phyloP scores from a whole-genome alignment of 2,329 filamentous ascomycete species.

The Exophiala phaeomuriformis region DNA sequence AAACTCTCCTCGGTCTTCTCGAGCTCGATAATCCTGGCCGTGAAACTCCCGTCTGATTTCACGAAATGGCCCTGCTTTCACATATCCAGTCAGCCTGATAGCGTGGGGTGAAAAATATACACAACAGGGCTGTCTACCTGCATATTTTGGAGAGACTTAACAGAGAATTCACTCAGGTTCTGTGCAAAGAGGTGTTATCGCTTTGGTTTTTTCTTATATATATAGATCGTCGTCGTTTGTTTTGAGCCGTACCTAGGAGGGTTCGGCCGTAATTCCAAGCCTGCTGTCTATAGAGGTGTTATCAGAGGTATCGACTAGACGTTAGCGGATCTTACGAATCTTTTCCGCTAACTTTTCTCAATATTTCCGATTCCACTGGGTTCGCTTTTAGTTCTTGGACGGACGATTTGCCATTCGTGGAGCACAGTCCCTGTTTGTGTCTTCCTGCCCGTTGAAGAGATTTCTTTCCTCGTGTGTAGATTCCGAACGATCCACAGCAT shows the following conservation, averaged over 20 bases:
- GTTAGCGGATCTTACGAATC: conserved; percentile 5
- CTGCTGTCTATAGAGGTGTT: conserved; percentile 7
- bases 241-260: conserved; percentile 8
- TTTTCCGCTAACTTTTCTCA: conserved; percentile 10
- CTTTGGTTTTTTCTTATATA: conserved; percentile 10
- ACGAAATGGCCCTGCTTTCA: conserved; percentile 10
- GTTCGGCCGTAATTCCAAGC: conserved; percentile 8
- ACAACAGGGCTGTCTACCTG: conserved; percentile 7
- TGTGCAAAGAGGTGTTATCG: conserved; percentile 8
- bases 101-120: conserved; percentile 5
- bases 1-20: conserved; percentile 11
- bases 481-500: conserved; percentile 7
- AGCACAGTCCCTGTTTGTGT: conserved; percentile 4
- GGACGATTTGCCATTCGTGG: conserved; percentile 8
- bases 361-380: conserved; percentile 9
- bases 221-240: conserved; percentile 8
- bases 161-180: conserved; percentile 10
- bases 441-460: conserved; percentile 9
- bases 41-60: conserved; percentile 13
- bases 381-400: conserved; percentile 12
- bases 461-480: conserved; percentile 5
- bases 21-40: conserved; percentile 11
- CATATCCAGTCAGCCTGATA: conserved; percentile 8
- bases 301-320: conserved; percentile 6
- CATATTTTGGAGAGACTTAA: conserved; percentile 9